These are phyloP conservation scores for Beauveria rudraprayagi DNA, from an alignment of 2,329 filamentous ascomycete genomes.

Conservation along the genomic window DNA sequence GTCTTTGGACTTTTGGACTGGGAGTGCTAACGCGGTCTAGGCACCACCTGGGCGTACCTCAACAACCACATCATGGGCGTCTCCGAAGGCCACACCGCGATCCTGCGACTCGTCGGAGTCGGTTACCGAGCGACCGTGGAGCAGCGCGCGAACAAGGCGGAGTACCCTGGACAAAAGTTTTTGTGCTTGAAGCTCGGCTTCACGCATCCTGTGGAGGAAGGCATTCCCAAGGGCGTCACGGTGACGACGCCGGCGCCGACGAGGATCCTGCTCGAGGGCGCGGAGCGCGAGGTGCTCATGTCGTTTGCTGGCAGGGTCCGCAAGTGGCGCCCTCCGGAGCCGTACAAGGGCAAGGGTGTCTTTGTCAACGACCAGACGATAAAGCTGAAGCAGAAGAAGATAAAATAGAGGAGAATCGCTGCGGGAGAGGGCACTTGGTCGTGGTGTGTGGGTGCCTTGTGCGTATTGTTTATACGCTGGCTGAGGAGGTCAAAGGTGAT, in stretches of 20 bases:
- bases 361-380: slow-evolving; percentile 98
- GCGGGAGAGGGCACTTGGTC: not conserved
- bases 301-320: slow-evolving; percentile 85
- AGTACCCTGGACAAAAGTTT: slow-evolving; percentile 78
- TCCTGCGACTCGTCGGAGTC: slow-evolving; percentile 87
- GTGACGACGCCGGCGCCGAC: slow-evolving; percentile 88
- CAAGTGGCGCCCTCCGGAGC: slow-evolving; percentile 84
- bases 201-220: slow-evolving; percentile 89
- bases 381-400: slow-evolving; percentile 96
- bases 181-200: slow-evolving; percentile 93
- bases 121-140: slow-evolving; percentile 90
- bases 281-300: slow-evolving; percentile 79
- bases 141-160: slow-evolving; percentile 61
- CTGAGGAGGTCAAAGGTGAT: not conserved
- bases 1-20: not conserved
- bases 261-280: slow-evolving; percentile 80
- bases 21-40: slow-evolving; percentile 35
- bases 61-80: slow-evolving; percentile 89
- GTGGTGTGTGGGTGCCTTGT: not conserved
- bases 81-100: slow-evolving; percentile 90
- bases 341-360: slow-evolving; percentile 99
- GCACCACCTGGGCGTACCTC: slow-evolving; percentile 82
- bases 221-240: slow-evolving; percentile 72
- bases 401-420: slow-evolving; percentile 53
- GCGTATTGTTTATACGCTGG: not conserved